These are phyloP conservation scores for Neurospora sublineolata DNA, from an alignment of 495 filamentous ascomycete species.

Conservation along the genomic window DNA sequence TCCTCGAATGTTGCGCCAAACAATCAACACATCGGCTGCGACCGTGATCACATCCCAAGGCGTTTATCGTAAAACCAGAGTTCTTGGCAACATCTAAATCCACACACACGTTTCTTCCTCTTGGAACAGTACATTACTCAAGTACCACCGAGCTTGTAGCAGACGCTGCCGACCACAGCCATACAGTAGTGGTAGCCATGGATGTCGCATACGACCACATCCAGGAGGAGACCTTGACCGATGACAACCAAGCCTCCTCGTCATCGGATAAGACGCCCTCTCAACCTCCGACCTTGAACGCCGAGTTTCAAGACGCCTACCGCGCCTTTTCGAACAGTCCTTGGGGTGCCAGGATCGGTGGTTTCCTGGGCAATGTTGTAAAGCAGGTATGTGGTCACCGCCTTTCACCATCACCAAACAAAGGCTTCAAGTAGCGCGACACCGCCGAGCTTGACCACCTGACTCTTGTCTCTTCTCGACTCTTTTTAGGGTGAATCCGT, in stretches of 20 bases:
- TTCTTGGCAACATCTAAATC: neutral
- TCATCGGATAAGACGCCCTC: conserved; percentile 38
- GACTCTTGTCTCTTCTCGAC: neutral
- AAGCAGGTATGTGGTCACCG: conserved; percentile 51
- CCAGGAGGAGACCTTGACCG: conserved; percentile 64
- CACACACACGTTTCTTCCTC: neutral
- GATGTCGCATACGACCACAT: conserved; percentile 97
- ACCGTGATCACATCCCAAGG: neutral
- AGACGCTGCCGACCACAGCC: neutral
- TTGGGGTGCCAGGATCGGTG: conserved; percentile 82
- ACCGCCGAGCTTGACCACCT: neutral
- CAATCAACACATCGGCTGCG: neutral
- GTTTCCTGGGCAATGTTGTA: conserved; percentile 77
- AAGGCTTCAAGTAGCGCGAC: neutral
- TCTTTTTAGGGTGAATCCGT: conserved; percentile 63
- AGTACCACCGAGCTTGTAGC: neutral
- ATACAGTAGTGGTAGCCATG: conserved; percentile 43
- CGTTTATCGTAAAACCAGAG: neutral
- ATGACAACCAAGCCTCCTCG: conserved; percentile 40
- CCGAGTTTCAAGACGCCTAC: conserved; percentile 90
- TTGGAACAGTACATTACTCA: neutral
- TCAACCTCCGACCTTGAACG: conserved; percentile 53
- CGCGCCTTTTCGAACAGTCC: conserved; percentile 81
- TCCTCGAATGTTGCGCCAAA: neutral
- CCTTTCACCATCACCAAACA: neutral